Evolutionary conservation across 129 eudicot genomes (phyloP), one percentile per base, ranked within the genome.

Genomic region (Rutidosis leptorrhynchoides): DNA sequence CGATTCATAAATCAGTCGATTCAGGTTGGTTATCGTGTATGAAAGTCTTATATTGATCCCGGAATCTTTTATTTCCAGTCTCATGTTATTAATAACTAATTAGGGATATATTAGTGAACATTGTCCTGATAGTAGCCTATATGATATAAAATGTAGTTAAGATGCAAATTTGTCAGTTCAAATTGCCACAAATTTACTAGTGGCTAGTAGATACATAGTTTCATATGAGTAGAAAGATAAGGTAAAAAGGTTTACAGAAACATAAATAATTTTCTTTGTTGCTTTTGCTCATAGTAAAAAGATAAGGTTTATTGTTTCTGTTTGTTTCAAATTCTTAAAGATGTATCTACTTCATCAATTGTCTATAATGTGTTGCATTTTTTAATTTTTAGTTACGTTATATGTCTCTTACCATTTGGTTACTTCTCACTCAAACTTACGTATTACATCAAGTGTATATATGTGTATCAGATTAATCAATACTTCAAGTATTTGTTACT

Each of bases 31-130:
- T 20, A 26, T 29, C 23, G 52, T 67, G 33, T 60, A 21, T 23
- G 49, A 30, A 67, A 67, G 4, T 12, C 49, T 5, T 52, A 33
- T 67, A 26, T 20, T 9, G n/a, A 67, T 15, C 51, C 62, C 42
- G 4, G 15, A 55, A 60, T 45, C 61, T 59, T 49, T 16, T 46
- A 27, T 22, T 60, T 71, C 24, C 51, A 67, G 72, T 29, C 48
- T 71, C 26, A 29, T 61, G 40, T 61, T 46, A 48, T 61, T 14
- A 71, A 52, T 17, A 15, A n/a, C n/a, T n/a, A n/a, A n/a, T n/a
- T n/a, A n/a, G 20, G 58, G 35, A 48, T 23, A 71, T 30, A 61
- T 48, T 71, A 48, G 37, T 2, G 33, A 48, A 1, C 15, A 35
- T 35, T 35, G 7, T 9, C 0, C 43, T 35, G 43, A 35, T 35